These are phyloP conservation scores for Gomphus sp. DNA, from an alignment of 1,284 basidiomycete species.

Conservation along the genomic window DNA sequence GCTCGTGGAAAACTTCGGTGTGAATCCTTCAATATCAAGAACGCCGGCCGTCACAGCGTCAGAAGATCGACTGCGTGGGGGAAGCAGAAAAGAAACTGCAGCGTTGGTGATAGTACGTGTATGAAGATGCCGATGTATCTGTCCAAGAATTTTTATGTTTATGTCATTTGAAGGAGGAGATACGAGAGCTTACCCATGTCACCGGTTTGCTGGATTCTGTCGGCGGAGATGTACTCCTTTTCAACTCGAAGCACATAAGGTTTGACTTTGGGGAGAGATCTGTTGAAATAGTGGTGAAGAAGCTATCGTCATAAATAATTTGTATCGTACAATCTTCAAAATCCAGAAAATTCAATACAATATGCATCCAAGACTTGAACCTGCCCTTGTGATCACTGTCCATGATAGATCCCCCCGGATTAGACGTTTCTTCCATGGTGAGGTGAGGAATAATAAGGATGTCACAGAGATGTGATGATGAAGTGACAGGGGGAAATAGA, in stretches of 20 bases:
- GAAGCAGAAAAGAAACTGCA: conserved; percentile 3
- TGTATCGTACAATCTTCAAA: conserved; percentile 47
- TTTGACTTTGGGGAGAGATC: conserved; percentile 43
- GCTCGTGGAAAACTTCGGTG: conserved; percentile 7
- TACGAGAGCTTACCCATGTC: conserved; percentile 2
- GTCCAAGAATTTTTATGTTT: neutral
- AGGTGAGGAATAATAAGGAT: conserved; percentile 39
- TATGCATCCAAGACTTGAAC: conserved; percentile 28
- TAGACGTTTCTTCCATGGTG: neutral
- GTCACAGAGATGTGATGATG: conserved; percentile 29
- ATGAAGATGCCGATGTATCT: neutral
- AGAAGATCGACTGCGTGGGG: neutral
- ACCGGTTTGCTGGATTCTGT: conserved; percentile 13
- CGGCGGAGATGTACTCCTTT: conserved; percentile 16
- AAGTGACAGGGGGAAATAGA: conserved; percentile 23
- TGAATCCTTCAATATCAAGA: conserved; percentile 14
- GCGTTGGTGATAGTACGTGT: neutral
- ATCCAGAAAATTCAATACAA: conserved; percentile 46
- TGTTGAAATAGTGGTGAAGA: conserved; percentile 17
- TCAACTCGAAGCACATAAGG: conserved; percentile 31
- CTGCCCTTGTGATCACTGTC: conserved; percentile 13
- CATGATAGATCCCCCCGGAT: neutral
- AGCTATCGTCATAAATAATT: conserved; percentile 8
- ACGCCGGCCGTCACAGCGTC: conserved; percentile 26
- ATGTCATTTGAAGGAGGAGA: neutral